phyloP scores from a whole-genome alignment of 2,329 filamentous ascomycete genomes.

The Ambrosiella cleistominuta region DNA sequence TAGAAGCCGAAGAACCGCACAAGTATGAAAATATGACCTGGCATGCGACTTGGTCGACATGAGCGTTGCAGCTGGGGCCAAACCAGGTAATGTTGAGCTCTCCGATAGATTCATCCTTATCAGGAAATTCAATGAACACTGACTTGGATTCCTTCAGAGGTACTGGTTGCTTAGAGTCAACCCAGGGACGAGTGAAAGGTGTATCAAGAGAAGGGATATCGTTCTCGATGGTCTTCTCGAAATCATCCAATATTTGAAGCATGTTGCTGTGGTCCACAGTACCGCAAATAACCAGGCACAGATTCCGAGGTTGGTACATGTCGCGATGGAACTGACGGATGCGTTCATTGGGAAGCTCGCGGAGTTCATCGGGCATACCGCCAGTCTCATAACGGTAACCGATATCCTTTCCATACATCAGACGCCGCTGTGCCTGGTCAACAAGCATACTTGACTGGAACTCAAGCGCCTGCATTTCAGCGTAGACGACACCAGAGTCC shows the following conservation, averaged over 20 bases:
- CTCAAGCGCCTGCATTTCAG: constrained; percentile 94
- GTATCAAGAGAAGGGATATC: constrained; percentile 59
- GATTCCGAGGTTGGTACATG: constrained; percentile 96
- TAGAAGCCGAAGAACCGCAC: constrained; percentile 78
- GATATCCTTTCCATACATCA: constrained; percentile 74
- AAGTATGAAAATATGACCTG: constrained; percentile 73
- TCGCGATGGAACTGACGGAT: constrained; percentile 89
- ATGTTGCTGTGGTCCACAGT: constrained; percentile 73
- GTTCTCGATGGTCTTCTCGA: constrained; percentile 72
- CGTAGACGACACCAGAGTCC: constrained; percentile 94
- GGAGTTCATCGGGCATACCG: constrained; percentile 82
- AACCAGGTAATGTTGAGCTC: constrained; percentile 77
- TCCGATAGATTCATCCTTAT: constrained; percentile 87
- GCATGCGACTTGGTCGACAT: constrained; percentile 50
- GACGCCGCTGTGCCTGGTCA: constrained; percentile 60
- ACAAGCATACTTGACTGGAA: constrained; percentile 74
- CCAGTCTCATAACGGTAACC: constrained; percentile 98
- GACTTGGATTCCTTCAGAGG: constrained; percentile 53
- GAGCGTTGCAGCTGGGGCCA: constrained; percentile 63
- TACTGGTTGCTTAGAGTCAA: constrained; percentile 67
- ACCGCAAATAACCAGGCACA: constrained; percentile 81
- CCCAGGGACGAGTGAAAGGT: constrained; percentile 72
- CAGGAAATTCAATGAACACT: constrained; percentile 75
- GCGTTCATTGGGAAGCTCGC: constrained; percentile 68
- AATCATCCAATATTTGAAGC: constrained; percentile 64